phyloP scores from a whole-genome alignment of 2,329 filamentous ascomycete species.

The Akanthomyces uredinophilus region DNA sequence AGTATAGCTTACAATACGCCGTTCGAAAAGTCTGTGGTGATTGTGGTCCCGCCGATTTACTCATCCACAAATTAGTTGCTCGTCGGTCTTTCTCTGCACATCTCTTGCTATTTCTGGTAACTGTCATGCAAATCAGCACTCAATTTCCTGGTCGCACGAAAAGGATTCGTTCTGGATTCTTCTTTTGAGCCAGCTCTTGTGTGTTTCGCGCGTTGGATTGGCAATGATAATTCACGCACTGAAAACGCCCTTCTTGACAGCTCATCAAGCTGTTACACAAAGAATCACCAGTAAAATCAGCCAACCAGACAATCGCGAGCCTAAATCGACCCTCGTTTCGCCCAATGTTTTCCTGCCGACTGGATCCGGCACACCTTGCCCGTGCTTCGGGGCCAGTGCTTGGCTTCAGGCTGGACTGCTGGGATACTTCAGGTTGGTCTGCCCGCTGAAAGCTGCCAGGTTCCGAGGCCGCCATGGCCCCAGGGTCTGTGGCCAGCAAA shows the following conservation, averaged over 20 bases:
- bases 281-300: no score
- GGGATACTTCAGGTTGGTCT: slow-evolving; percentile 7
- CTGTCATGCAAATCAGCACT: neutral
- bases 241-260: neutral
- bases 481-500: neutral
- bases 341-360: neutral
- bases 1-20: neutral
- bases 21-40: neutral
- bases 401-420: slow-evolving; percentile 8
- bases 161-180: neutral
- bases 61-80: neutral
- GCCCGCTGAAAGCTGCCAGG: neutral
- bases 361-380: neutral
- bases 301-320: neutral
- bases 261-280: neutral
- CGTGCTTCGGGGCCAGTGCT: neutral
- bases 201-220: no score
- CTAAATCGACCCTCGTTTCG: neutral
- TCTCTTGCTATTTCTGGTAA: slow-evolving; percentile 5
- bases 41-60: neutral
- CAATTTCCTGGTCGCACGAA: neutral
- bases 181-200: neutral
- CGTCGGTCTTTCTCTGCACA: neutral
- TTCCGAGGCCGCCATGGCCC: neutral
- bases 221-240: neutral